Base-by-base conservation (phyloP, 345 rosid species). In the Microthlaspi erraticum region DNA sequence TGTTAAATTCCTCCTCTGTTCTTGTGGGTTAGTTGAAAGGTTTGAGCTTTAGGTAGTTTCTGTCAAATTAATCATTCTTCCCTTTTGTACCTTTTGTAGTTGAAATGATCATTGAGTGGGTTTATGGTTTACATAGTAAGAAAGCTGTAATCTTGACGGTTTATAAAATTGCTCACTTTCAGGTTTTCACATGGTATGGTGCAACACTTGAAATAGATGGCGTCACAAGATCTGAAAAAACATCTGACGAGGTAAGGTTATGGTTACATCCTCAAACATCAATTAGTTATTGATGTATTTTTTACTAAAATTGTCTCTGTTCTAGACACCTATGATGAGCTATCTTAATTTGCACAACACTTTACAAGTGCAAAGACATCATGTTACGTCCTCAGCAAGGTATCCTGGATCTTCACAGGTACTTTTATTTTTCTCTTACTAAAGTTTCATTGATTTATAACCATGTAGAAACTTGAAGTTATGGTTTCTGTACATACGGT, bases 131-230 rank as follows among this genome's bases (percentile, higher is more conserved):
- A n/a, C n/a, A n/a, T n/a, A n/a, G n/a, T n/a, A 45, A 10, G 8
- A 17, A n/a, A 6, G 29, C 29, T 6, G 4, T 14, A 19, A 10
- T 48, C 58, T 49, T 49, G 19, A 56, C 16, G 42, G 16, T 37
- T 57, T 23, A 23, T 43, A n/a, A 43, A 43, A n/a, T 8, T n/a
- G 3, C 11, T 34, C 20, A 19, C 19, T 9, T 19, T 49, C 59
- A 89, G 94, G 94, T 86, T 23, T 92, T 90, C 60, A 84, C 96
- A 57, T 90, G 92, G 96, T 77, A 78, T 51, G 95, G 91, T 61
- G 96, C 91, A 16, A 86, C 89, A 10, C 65, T 92, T 16, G 95
- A 92, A 77, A 77, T 88, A 81, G 88, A 83, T 52, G 93, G 92
- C 18, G 10, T 69, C 12, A 71, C 88, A 3, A 83, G 85, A 70